Evolutionary conservation across 164 flowering plant species (phyloP).

Genomic region (Vitis cinerea): DNA sequence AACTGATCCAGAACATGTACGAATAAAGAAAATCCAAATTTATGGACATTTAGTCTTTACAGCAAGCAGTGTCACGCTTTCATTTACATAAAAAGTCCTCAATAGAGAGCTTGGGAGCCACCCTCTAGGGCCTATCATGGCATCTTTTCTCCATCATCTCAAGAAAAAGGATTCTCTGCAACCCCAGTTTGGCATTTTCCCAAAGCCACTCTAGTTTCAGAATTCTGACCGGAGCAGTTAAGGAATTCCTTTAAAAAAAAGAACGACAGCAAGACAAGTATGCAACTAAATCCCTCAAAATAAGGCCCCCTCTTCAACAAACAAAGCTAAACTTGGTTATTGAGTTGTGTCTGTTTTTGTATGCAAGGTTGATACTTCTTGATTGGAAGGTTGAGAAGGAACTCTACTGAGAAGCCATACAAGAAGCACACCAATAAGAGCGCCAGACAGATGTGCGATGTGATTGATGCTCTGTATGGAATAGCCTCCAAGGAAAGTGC

Average conservation of each 20-base stretch:
- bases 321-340: not conserved
- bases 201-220: not conserved
- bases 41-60: no score
- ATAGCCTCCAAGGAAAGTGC: constrained; percentile 35
- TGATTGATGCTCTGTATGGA: constrained; percentile 74
- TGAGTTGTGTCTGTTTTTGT: constrained; percentile 11
- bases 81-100: no score
- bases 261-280: not conserved
- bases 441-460: constrained; percentile 97
- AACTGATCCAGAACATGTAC: no score
- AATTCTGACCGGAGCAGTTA: not conserved
- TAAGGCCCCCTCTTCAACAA: not conserved
- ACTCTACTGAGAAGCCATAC: constrained; percentile 79
- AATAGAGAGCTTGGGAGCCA: no score
- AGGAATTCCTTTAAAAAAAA: not conserved
- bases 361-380: constrained; percentile 19
- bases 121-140: no score
- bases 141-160: not conserved
- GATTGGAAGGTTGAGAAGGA: constrained; percentile 49
- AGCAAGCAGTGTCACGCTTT: no score
- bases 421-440: constrained; percentile 72
- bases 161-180: not conserved
- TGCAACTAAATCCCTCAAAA: not conserved
- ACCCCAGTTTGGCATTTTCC: not conserved
- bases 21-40: no score